Evolutionary conservation across 345 rosid genomes (phyloP).

Genomic region (Melastoma malabathricum): DNA sequence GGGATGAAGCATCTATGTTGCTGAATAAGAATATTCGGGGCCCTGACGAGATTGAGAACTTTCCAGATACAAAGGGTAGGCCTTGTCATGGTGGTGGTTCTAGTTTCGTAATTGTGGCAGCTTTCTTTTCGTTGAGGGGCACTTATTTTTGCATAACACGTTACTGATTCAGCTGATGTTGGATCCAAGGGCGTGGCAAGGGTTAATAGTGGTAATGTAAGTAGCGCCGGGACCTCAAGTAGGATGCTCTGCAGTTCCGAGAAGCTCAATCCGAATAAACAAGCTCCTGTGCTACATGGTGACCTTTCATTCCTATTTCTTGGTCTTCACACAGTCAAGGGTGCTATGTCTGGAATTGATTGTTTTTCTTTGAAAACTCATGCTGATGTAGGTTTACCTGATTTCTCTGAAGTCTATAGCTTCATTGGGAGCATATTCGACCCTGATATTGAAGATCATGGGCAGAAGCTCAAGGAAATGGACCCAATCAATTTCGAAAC

Average conservation of each 20-base stretch:
- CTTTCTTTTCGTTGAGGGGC: constrained; percentile 12
- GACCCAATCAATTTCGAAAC: constrained; percentile 90
- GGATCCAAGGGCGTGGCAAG: constrained; percentile 56
- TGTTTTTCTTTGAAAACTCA: too few relatives aligned
- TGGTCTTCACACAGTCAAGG: constrained; percentile 1
- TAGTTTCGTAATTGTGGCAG: constrained; percentile 11
- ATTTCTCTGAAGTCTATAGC: constrained; percentile 77
- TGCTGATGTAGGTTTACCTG: constrained; percentile 49
- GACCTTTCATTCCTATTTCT: constrained; percentile 4
- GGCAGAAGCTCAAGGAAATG: constrained; percentile 82
- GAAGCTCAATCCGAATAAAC: constrained; percentile 26
- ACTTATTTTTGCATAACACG: constrained; percentile 49
- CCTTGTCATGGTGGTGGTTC: constrained; percentile 14
- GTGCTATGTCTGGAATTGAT: too few relatives aligned
- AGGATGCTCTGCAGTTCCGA: constrained; percentile 33
- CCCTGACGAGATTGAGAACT: constrained; percentile 37
- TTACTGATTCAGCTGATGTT: constrained; percentile 93
- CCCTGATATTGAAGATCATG: constrained; percentile 53
- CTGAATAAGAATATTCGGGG: constrained; percentile 28
- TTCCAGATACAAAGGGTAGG: constrained; percentile 49
- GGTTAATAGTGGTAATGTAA: constrained; percentile 30
- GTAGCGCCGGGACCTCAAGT: constrained; percentile 37
- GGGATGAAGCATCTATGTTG: constrained; percentile 58
- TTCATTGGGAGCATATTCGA: constrained; percentile 89
- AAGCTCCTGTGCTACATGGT: constrained; percentile 52